Evolutionary conservation across 805 yeast genomes (phyloP).

Genomic region (Cyberlindnera mrakii): DNA sequence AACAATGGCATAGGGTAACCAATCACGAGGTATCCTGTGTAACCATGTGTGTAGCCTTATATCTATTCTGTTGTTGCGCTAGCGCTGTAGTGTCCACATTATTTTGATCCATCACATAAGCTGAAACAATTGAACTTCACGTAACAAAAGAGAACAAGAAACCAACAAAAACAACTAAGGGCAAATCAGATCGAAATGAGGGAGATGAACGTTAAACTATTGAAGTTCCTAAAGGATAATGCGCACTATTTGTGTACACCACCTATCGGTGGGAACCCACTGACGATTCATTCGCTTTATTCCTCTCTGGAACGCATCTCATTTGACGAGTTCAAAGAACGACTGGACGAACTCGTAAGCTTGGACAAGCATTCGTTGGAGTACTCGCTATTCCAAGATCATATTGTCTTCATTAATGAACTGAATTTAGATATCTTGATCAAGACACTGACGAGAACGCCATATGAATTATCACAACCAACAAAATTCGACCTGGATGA

Average conservation of each 20-base stretch:
- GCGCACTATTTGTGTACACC: conserved; percentile 7
- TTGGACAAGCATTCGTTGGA: conserved; percentile 11
- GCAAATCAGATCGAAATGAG: background rate
- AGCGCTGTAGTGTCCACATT: too few species aligned
- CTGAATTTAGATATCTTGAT: conserved; percentile 8
- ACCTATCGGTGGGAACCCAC: conserved; percentile 13
- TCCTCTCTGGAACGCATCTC: conserved; percentile 1
- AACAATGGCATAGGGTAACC: too few species aligned
- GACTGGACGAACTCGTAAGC: conserved; percentile 2
- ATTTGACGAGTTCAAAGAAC: conserved; percentile 5
- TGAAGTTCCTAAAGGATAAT: conserved; percentile 9
- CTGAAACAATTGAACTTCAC: background rate
- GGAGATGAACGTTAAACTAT: background rate
- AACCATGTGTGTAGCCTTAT: too few species aligned
- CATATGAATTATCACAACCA: background rate
- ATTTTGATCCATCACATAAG: too few species aligned
- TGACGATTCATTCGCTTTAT: conserved; percentile 11
- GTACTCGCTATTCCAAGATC: conserved; percentile 1
- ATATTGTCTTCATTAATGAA: conserved; percentile 16
- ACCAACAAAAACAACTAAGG: background rate
- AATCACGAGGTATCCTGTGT: too few species aligned
- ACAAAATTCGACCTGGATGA: too few species aligned
- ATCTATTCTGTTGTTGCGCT: too few species aligned
- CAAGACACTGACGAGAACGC: background rate
- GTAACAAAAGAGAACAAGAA: background rate